Conservation (phyloP, 1,139 yeast species). For the Candida sojae region DNA sequence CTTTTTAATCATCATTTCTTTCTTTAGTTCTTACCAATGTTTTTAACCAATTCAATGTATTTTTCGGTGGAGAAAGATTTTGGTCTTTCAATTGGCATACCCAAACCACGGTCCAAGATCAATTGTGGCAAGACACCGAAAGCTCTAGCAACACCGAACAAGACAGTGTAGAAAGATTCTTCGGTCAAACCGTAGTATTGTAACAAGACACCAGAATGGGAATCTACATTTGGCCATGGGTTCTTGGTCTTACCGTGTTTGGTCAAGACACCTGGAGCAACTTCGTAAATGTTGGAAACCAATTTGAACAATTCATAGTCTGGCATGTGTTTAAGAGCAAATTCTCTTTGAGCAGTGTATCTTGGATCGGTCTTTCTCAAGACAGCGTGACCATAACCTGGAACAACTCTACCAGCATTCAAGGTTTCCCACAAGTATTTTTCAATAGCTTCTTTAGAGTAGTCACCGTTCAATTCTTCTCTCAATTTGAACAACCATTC, state of each 20-base stretch:
- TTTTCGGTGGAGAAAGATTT: conserved; percentile 85
- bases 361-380: conserved; percentile 97
- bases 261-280: conserved; percentile 93
- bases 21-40: conserved; percentile 23
- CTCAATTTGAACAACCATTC: conserved; percentile 88
- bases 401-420: conserved; percentile 92
- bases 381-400: conserved; percentile 98
- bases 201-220: conserved; percentile 95
- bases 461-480: conserved; percentile 71
- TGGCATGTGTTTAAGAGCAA: conserved; percentile 96
- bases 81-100: conserved; percentile 97
- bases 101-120: conserved; percentile 94
- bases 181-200: conserved; percentile 97
- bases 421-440: conserved; percentile 90
- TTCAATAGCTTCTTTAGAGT: conserved; percentile 75
- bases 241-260: conserved; percentile 98
- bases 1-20: not conserved
- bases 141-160: conserved; percentile 98
- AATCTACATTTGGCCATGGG: conserved; percentile 99
- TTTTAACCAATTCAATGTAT: conserved; percentile 62
- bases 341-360: conserved; percentile 96
- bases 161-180: conserved; percentile 94
- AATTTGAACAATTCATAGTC: conserved; percentile 90
- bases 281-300: conserved; percentile 88
- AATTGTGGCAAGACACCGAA: conserved; percentile 97